Evolutionary conservation across 2,329 filamentous ascomycete genomes (phyloP).

Genomic region (Fusarium piperis): DNA sequence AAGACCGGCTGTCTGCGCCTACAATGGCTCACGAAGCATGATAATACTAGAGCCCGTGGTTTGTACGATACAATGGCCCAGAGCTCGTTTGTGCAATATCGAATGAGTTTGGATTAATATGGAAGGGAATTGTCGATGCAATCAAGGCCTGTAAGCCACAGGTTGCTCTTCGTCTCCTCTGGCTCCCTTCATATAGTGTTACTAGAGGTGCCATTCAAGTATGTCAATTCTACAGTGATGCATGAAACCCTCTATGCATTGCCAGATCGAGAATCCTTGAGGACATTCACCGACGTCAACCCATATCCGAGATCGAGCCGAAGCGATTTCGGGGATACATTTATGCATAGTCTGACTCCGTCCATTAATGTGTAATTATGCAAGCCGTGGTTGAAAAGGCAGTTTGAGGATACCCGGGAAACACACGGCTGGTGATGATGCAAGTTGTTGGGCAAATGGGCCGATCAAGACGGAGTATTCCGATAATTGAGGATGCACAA

Average conservation of each 20-base stretch:
- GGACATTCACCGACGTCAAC: neutral
- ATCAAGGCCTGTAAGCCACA: neutral
- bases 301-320: neutral
- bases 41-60: slow-evolving; percentile 12
- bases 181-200: neutral
- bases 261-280: neutral
- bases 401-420: neutral
- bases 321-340: neutral
- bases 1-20: slow-evolving; percentile 20
- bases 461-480: neutral
- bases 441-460: neutral
- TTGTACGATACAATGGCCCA: slow-evolving; percentile 29
- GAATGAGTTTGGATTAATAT: slow-evolving; percentile 5
- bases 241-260: neutral
- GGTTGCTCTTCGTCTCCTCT: neutral
- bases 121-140: neutral
- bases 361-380: neutral
- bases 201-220: neutral
- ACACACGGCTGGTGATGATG: neutral
- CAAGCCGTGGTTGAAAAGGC: neutral
- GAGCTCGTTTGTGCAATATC: slow-evolving; percentile 25
- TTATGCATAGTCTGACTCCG: neutral
- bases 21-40: slow-evolving; percentile 31
- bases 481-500: neutral
- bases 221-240: neutral